Evolutionary conservation across 1,139 yeast genomes (phyloP).

Genomic region (Saccharomyces hybrid): DNA sequence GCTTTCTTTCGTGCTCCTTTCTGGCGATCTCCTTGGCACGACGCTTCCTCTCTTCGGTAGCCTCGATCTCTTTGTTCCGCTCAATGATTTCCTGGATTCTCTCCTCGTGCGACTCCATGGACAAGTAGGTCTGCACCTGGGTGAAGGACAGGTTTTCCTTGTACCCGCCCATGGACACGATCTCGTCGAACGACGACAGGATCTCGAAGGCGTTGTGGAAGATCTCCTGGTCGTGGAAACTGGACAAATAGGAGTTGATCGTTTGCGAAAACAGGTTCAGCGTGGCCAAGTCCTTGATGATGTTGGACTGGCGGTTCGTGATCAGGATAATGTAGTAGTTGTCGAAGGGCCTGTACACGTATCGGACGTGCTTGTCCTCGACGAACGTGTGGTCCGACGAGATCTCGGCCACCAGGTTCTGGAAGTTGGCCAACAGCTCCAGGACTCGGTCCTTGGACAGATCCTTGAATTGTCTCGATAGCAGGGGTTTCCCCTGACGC

Average conservation of each 20-base stretch:
- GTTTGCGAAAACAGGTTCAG: slow-evolving; percentile 78
- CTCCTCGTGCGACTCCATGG: slow-evolving; percentile 98
- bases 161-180: slow-evolving; percentile 78
- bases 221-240: slow-evolving; percentile 76
- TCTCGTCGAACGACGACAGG: slow-evolving; percentile 88
- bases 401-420: slow-evolving; percentile 62
- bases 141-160: slow-evolving; percentile 75
- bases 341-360: slow-evolving; percentile 92
- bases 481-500: slow-evolving; percentile 86
- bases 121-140: slow-evolving; percentile 84
- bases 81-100: slow-evolving; percentile 96
- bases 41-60: slow-evolving; percentile 93
- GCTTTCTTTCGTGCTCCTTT: slow-evolving; percentile 65
- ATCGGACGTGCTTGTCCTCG: slow-evolving; percentile 87
- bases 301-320: slow-evolving; percentile 86
- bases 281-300: slow-evolving; percentile 90
- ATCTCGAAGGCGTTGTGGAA: slow-evolving; percentile 82
- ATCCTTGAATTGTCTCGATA: slow-evolving; percentile 89
- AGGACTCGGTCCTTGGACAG: slow-evolving; percentile 80
- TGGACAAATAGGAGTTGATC: slow-evolving; percentile 64
- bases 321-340: slow-evolving; percentile 86
- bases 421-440: slow-evolving; percentile 78
- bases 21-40: slow-evolving; percentile 92
- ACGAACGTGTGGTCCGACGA: slow-evolving; percentile 88
- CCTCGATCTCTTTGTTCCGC: slow-evolving; percentile 93